Percentiles rank a stretch among this genome's conserved stretches.
Evolutionary conservation across 2,329 filamentous ascomycete genomes (phyloP).

Genomic region (Colletotrichum plurivorum): DNA sequence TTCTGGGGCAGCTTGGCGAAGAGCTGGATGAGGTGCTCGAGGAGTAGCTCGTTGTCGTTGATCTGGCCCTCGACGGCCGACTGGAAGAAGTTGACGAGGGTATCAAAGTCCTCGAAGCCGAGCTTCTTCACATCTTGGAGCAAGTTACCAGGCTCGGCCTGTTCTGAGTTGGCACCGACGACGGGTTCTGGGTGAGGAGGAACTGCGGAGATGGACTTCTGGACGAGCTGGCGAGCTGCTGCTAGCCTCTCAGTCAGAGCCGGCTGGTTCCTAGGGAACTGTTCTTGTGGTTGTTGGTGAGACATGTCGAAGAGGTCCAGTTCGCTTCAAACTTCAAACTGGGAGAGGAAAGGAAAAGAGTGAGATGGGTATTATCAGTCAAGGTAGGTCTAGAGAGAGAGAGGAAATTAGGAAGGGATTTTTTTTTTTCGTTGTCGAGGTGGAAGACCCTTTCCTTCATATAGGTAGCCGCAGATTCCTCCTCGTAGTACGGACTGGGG

Average conservation of each 20-base stretch:
- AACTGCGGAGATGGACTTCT: conserved; percentile 28
- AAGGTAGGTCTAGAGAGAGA: background rate
- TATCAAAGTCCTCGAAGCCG: conserved; percentile 42
- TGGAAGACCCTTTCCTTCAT: conserved; percentile 19
- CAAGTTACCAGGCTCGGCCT: conserved; percentile 29
- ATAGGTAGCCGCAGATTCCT: background rate
- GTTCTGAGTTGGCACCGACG: conserved; percentile 1
- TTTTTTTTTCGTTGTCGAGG: background rate
- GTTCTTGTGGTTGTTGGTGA: conserved; percentile 11
- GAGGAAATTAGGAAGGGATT: background rate
- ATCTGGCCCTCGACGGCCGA: conserved; percentile 34
- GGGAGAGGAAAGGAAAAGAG: too few relatives aligned
- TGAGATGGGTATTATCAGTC: background rate
- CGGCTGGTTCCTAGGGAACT: conserved; percentile 34
- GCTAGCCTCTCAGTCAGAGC: conserved; percentile 32
- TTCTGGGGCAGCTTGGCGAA: conserved; percentile 38
- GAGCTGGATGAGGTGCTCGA: conserved; percentile 41
- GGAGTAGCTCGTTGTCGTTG: conserved; percentile 40
- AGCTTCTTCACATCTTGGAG: conserved; percentile 40
- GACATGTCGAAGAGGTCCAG: conserved; percentile 24
- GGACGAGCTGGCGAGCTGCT: conserved; percentile 25
- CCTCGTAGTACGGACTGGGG: too few relatives aligned
- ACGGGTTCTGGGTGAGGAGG: conserved; percentile 17
- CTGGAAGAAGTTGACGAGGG: conserved; percentile 37
- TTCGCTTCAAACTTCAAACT: conserved; percentile 1